phyloP scores from a whole-genome alignment of 2,329 filamentous ascomycete species.

The Penicillium sp. region DNA sequence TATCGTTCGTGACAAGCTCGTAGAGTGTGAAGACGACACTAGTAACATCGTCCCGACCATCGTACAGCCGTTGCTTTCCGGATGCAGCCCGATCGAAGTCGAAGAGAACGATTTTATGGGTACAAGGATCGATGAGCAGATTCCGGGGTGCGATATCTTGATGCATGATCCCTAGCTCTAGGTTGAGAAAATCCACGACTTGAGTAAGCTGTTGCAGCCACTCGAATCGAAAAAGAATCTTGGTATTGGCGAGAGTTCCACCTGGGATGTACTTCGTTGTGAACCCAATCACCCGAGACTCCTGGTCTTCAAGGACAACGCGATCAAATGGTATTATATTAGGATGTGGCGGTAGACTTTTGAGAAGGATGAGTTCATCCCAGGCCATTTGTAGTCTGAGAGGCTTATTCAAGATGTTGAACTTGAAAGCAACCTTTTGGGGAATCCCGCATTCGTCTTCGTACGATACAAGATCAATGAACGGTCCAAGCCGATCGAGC shows the following conservation, averaged over 20 bases:
- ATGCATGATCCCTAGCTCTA: conserved; percentile 33
- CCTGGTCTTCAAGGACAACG: conserved; percentile 27
- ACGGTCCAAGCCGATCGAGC: neutral
- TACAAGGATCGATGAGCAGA: conserved; percentile 29
- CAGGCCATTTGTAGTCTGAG: conserved; percentile 22
- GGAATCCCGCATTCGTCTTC: too few species aligned
- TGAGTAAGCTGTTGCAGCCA: conserved; percentile 25
- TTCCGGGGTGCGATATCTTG: conserved; percentile 24
- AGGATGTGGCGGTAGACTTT: conserved; percentile 26
- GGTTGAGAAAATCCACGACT: conserved; percentile 26
- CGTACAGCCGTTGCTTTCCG: conserved; percentile 16
- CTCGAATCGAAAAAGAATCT: conserved; percentile 23
- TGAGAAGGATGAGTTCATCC: conserved; percentile 30
- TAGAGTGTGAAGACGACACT: conserved; percentile 29
- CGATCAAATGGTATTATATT: conserved; percentile 33
- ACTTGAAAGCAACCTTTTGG: conserved; percentile 22
- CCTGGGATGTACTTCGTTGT: conserved; percentile 28
- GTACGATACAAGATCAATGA: neutral
- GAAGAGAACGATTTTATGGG: conserved; percentile 27
- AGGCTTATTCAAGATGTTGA: conserved; percentile 16
- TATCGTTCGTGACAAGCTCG: conserved; percentile 30
- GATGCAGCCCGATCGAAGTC: conserved; percentile 26
- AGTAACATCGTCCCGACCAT: conserved; percentile 27
- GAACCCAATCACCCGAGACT: conserved; percentile 31
- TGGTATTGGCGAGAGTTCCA: conserved; percentile 26